Percentiles rank a stretch among this genome's conserved stretches.
Evolutionary conservation across 2,329 filamentous ascomycete species (phyloP).

Genomic region (Aspergillus persii): DNA sequence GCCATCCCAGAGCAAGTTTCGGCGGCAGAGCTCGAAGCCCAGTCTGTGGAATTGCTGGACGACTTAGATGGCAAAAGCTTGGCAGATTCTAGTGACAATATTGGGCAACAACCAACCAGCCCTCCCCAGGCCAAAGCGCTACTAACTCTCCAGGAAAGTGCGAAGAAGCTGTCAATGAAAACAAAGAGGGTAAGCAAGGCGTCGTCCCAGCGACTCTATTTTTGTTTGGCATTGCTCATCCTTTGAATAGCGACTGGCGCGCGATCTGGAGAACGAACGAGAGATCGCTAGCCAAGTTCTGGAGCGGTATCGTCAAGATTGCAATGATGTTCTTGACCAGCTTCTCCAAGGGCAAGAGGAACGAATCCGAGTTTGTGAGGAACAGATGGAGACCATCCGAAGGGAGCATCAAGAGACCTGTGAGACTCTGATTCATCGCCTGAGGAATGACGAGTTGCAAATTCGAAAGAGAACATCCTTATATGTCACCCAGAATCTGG

Average conservation of each 20-base stretch:
- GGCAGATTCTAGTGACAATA: not conserved
- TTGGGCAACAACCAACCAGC: not conserved
- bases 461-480: slow-evolving; percentile 15
- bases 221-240: not conserved
- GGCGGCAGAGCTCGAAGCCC: too few species aligned
- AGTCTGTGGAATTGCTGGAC: not conserved
- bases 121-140: not conserved
- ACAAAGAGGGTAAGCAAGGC: not conserved
- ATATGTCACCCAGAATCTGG: not conserved
- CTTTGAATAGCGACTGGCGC: slow-evolving; percentile 38
- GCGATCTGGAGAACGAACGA: slow-evolving; percentile 49
- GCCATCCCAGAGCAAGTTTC: not conserved
- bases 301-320: slow-evolving; percentile 44
- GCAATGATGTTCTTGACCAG: slow-evolving; percentile 42
- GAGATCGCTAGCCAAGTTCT: slow-evolving; percentile 44
- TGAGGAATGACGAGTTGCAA: slow-evolving; percentile 26
- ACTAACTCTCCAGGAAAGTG: not conserved
- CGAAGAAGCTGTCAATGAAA: not conserved
- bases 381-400: slow-evolving; percentile 28
- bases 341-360: slow-evolving; percentile 41
- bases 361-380: slow-evolving; percentile 33
- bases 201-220: not conserved
- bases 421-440: slow-evolving; percentile 27
- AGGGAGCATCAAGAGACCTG: slow-evolving; percentile 30
- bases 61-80: not conserved